Conservation (phyloP, 2,329 filamentous ascomycete genomes). For the Emericellopsis cladophorae region DNA sequence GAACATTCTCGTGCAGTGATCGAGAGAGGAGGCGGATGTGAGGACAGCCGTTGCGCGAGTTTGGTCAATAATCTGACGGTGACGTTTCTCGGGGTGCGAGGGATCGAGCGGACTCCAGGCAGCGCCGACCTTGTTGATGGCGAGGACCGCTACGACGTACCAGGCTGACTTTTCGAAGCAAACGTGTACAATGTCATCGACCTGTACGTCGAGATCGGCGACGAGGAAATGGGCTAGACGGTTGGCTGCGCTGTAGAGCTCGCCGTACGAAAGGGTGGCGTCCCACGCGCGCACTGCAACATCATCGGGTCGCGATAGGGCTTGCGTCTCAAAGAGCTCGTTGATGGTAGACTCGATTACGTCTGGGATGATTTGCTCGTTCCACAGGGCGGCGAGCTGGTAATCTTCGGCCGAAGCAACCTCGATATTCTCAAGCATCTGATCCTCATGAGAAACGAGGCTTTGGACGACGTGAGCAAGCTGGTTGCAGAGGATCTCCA, state of each 20-base stretch:
- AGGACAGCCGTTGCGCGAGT: not conserved
- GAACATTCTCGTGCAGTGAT: too few relatives aligned
- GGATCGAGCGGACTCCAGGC: slow-evolving; percentile 11
- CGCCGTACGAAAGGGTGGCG: not conserved
- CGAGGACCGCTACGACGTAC: slow-evolving; percentile 8
- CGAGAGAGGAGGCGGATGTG: not conserved
- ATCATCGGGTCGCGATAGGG: slow-evolving; percentile 11
- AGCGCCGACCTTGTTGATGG: slow-evolving; percentile 10
- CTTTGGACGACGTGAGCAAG: too few relatives aligned
- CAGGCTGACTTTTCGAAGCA: slow-evolving; percentile 9
- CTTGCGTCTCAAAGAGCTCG: not conserved
- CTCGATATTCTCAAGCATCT: too few relatives aligned
- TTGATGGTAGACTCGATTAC: not conserved
- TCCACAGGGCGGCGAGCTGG: too few relatives aligned
- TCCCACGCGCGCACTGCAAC: slow-evolving; percentile 21
- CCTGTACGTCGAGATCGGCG: not conserved
- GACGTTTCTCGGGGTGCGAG: not conserved
- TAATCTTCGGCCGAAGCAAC: too few relatives aligned
- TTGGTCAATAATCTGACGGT: not conserved
- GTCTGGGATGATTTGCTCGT: not conserved
- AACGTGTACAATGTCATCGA: slow-evolving; percentile 4
- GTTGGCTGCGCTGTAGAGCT: not conserved
- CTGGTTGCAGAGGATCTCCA: too few relatives aligned
- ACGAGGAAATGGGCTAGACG: not conserved
- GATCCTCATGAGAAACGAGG: too few relatives aligned